Conservation (phyloP, 2,329 filamentous ascomycete species). For the Chaetomiaceae sp. region DNA sequence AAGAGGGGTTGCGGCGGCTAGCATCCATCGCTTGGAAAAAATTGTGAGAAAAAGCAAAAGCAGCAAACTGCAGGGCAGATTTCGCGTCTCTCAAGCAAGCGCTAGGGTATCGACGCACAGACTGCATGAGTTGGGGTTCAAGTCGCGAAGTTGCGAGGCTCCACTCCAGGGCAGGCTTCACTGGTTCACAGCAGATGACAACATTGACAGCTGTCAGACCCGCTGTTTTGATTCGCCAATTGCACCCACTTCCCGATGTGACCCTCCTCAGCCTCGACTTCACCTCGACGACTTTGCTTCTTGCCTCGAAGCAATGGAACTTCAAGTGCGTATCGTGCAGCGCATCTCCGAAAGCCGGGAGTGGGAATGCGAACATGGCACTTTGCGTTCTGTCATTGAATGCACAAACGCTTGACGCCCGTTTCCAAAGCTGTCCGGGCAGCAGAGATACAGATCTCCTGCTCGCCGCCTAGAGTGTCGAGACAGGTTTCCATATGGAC, state of each 20-base stretch:
- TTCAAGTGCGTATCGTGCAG: background rate
- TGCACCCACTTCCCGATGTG: no score
- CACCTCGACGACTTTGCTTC: no score
- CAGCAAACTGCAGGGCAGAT: no score
- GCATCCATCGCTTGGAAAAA: background rate
- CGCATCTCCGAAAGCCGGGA: background rate
- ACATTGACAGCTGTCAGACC: no score
- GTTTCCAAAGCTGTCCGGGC: background rate
- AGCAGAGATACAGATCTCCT: background rate
- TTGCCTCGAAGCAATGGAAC: no score
- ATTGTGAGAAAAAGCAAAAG: slow-evolving; percentile 11
- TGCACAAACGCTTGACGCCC: background rate
- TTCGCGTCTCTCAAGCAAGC: no score
- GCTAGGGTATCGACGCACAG: background rate
- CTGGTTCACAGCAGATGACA: no score
- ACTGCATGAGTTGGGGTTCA: background rate
- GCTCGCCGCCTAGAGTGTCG: no score
- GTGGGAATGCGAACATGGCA: background rate
- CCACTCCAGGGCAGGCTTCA: background rate
- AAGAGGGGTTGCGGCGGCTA: background rate
- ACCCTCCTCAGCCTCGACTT: no score
- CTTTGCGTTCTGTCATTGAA: background rate
- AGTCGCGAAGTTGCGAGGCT: no score
- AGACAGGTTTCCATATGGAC: background rate
- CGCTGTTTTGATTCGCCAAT: no score